Base-by-base conservation (phyloP, 106 monocot species). In the Platanthera zijinensis region DNA sequence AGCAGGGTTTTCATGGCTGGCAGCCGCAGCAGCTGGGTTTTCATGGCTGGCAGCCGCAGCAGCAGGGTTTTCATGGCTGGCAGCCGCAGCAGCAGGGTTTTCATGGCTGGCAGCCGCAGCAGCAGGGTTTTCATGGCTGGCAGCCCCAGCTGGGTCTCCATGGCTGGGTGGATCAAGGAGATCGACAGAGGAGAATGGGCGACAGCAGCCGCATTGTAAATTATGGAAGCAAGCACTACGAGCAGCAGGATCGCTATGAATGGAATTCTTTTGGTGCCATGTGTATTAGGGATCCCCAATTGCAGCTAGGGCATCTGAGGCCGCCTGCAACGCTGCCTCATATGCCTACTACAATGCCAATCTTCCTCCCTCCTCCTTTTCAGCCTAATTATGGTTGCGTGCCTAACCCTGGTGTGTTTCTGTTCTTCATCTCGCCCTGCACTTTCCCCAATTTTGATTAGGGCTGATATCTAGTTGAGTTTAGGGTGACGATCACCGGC, bases 131-230 rank as follows among this genome's bases (percentile, higher is more conserved):
- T 1, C 70, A 48, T 70, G 70, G 48, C n/a, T 70, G 48, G 70
- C 39, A 39, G 39, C 0, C 39, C 39, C 39, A 39, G 32, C 0
- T 25, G 25, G 25, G 39, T 39, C 1, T 30, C 6, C 69, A 48
- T 70, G 70, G 70, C n/a, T 70, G 48, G 70, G 47, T 70, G 8
- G 72, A 72, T 72, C 72, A 72, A 50, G 72, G 51, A 10, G 72
- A 72, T 72, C 50, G 72, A 11, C 51, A 14, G 10, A 50, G 72
- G 72, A 72, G 72, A 21, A 47, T 48, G 46, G 48, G 70, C n/a
- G 70, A 47, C 12, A 70, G 3, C 18, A 48, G 15, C 48, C 70
- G 70, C 48, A 70, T 14, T 47, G 70, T 45, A 48, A 70, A 8
- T 46, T 51, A 72, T 51, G 51, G 72, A 8, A 51, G 15, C 72